Evolutionary conservation across 2,329 filamentous ascomycete genomes (phyloP), one percentile per base, ranked within the genome.

Genomic region (Dothiorella sarmentorum): DNA sequence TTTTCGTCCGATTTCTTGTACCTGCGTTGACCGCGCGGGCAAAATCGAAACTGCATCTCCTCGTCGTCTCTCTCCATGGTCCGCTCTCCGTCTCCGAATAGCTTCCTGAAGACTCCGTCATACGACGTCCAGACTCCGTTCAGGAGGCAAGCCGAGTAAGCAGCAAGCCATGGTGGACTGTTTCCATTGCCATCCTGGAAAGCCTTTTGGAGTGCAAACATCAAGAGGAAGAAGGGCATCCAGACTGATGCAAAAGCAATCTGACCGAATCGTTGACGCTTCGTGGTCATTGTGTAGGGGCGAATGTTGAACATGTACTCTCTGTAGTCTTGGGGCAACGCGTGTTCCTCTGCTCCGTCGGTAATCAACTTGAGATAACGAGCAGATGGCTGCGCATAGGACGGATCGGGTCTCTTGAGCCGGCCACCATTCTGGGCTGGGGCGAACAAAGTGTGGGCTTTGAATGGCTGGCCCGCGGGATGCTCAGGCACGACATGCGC

Each of bases 1-100:
- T 31, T 31, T 31, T 31, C 9, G 4, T 31, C 10, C 3, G n/a
- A 17, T 29, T 13, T 3, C 13, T 7, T 7, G 11, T 29, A 13
- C 18, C n/a, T 13, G 11, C 3, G 31, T 22, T 26, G 17, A 18
- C 27, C 15, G 7, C 47, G 20, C 15, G 20, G 5, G 22, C 24
- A 37, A 6, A 18, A 18, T 35, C 13, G 17, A 4, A 6, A 10
- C 24, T 49, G 40, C 38, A 33, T 37, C 22, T 29, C 26, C n/a
- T 52, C 59, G 9, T 67, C 52, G 5, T 63, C 60, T 7, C 62
- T 65, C 15, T 66, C 62, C 9, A 78, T 67, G 1, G 82, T 85
- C 65, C 84, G 83, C 78, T 97, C 93, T 0, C 94, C 94, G 68
- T 97, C 89, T 0, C 93, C 93, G 78, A 95, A 97, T 0, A 87